These are phyloP conservation scores for Clavispora fructus DNA, from an alignment of 805 yeast genomes.

Conservation along the genomic window DNA sequence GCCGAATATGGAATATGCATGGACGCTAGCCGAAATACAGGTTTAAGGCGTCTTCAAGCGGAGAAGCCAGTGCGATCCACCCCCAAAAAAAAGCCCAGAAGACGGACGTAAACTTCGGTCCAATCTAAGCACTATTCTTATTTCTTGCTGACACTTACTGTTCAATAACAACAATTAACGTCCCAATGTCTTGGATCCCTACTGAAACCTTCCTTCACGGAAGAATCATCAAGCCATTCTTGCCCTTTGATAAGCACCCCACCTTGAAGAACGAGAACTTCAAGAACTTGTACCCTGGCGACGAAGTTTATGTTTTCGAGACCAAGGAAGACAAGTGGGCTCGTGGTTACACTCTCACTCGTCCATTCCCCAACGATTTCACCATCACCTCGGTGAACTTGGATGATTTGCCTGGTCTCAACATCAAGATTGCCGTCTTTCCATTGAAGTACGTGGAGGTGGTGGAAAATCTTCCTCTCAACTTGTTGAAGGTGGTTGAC, in stretches of 20 bases:
- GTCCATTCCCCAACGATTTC: conserved; percentile 69
- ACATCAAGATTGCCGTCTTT: conserved; percentile 50
- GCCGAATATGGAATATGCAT: not conserved
- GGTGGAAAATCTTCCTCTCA: conserved; percentile 37
- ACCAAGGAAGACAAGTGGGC: conserved; percentile 62
- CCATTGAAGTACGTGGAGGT: conserved; percentile 54
- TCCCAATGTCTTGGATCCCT: conserved; percentile 31
- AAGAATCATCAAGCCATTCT: conserved; percentile 33
- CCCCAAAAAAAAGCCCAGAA: not conserved
- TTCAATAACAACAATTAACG: not conserved
- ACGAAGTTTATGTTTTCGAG: conserved; percentile 72
- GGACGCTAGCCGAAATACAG: not conserved
- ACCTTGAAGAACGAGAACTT: conserved; percentile 33
- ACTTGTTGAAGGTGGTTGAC: conserved; percentile 21
- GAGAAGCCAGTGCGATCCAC: not conserved
- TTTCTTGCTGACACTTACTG: not conserved
- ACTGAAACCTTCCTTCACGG: conserved; percentile 34
- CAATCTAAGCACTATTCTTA: not conserved
- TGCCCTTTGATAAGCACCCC: conserved; percentile 39
- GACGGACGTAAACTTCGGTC: not conserved
- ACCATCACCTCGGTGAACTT: conserved; percentile 54
- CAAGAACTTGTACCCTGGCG: conserved; percentile 66
- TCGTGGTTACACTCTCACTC: conserved; percentile 65
- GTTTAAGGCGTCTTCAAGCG: not conserved
- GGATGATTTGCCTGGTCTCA: conserved; percentile 58